Conservation (phyloP, 305 asterid genomes). For the Fraxinus velutina region DNA sequence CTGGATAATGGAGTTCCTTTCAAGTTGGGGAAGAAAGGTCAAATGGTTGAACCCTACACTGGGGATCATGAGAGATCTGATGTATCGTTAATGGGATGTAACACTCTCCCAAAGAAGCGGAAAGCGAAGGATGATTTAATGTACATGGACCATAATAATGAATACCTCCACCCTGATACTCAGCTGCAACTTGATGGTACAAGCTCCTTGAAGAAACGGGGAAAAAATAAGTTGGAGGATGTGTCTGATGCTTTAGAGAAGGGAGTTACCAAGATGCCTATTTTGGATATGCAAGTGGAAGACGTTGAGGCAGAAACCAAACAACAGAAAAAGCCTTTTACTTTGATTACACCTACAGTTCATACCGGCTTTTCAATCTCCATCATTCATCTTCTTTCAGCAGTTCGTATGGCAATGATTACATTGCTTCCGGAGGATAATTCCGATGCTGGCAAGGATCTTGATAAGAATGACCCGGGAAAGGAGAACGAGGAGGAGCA, state of each 20-base stretch:
- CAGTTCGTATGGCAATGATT: constrained; percentile 83
- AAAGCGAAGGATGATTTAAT: constrained; percentile 57
- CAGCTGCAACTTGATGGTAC: constrained; percentile 49
- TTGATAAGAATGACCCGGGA: constrained; percentile 46
- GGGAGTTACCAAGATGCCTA: constrained; percentile 53
- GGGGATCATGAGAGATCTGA: constrained; percentile 54
- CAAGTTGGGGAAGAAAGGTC: constrained; percentile 65
- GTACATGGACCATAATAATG: constrained; percentile 45
- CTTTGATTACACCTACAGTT: constrained; percentile 77
- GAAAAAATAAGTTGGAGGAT: constrained; percentile 58
- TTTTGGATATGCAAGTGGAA: constrained; percentile 42
- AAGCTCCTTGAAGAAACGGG: constrained; percentile 55
- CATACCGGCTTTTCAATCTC: constrained; percentile 90
- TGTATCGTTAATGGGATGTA: constrained; percentile 61
- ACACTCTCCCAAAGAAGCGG: constrained; percentile 60
- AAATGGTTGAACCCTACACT: constrained; percentile 42
- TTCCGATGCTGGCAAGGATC: constrained; percentile 40
- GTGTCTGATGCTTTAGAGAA: constrained; percentile 40
- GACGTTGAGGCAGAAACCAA: constrained; percentile 57
- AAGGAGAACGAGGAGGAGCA: constrained; percentile 45
- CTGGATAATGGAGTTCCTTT: constrained; percentile 48
- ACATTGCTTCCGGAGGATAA: constrained; percentile 74
- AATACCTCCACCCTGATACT: constrained; percentile 40
- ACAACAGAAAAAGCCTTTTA: constrained; percentile 71
- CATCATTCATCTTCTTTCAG: constrained; percentile 89